Percentiles rank a stretch among this genome's conserved stretches.
These are phyloP conservation scores for Xylaria flabelliformis DNA, from an alignment of 495 filamentous ascomycete genomes.

Conservation along the genomic window DNA sequence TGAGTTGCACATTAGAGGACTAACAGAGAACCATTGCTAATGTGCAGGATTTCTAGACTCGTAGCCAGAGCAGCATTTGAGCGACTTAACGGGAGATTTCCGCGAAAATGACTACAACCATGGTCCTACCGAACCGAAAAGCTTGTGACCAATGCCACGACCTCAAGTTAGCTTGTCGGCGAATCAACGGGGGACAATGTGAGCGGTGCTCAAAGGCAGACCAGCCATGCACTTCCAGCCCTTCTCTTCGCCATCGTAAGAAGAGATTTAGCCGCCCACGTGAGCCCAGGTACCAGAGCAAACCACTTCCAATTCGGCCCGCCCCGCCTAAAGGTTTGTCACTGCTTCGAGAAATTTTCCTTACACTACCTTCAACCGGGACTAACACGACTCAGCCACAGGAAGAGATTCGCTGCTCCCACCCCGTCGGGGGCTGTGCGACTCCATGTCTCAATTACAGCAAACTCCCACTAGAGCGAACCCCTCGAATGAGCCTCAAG, in stretches of 20 bases:
- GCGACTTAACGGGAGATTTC: background rate
- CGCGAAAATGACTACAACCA: background rate
- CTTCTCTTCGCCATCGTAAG: conserved; percentile 17
- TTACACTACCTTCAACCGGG: background rate
- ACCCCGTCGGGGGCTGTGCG: background rate
- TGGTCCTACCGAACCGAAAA: conserved; percentile 10
- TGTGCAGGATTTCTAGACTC: background rate
- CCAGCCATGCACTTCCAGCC: conserved; percentile 5
- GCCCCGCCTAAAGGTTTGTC: background rate
- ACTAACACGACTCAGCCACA: background rate
- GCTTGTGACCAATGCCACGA: conserved; percentile 22
- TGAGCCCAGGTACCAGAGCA: background rate
- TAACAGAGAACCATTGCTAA: background rate
- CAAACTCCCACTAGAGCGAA: background rate
- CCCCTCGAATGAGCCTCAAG: conserved; percentile 2
- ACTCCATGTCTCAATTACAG: conserved; percentile 19
- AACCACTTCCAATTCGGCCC: conserved; percentile 9
- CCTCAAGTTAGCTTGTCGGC: conserved; percentile 9
- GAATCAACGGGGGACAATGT: background rate
- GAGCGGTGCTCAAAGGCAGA: conserved; percentile 11
- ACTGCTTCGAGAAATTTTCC: background rate
- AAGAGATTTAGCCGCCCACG: background rate
- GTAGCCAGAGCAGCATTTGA: background rate
- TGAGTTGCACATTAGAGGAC: background rate
- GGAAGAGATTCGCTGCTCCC: background rate